phyloP scores from a whole-genome alignment of 2,329 filamentous ascomycete genomes.

The Hypoxylon sp. region DNA sequence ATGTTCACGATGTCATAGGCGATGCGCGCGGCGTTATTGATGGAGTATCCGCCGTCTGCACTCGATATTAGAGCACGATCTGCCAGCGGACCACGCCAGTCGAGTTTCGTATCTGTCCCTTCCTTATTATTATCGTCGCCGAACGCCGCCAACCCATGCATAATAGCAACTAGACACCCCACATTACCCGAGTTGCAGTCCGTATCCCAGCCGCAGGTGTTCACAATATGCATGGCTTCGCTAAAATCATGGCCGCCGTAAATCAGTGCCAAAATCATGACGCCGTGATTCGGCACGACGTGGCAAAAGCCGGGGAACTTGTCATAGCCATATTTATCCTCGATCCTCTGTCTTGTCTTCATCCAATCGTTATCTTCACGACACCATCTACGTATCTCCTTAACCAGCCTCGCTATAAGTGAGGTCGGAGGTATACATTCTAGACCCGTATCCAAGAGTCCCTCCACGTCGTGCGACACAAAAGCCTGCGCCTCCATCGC shows the following conservation, averaged over 20 bases:
- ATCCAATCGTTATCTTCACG: constrained; percentile 53
- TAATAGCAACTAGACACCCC: constrained; percentile 56
- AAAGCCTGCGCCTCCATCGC: constrained; percentile 59
- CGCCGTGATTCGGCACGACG: constrained; percentile 55
- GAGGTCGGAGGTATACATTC: constrained; percentile 51
- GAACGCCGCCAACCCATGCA: constrained; percentile 54
- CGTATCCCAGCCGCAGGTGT: constrained; percentile 58
- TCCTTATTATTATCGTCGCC: constrained; percentile 25
- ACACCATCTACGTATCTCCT: constrained; percentile 53
- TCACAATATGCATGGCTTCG: constrained; percentile 56
- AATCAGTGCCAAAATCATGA: constrained; percentile 55
- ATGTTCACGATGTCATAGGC: constrained; percentile 52
- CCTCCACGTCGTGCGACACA: constrained; percentile 52
- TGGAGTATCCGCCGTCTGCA: constrained; percentile 56
- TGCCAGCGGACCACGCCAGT: constrained; percentile 56
- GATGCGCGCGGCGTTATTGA: constrained; percentile 56
- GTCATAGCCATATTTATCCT: constrained; percentile 54
- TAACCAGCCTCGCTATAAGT: constrained; percentile 50
- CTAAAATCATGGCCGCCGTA: constrained; percentile 53
- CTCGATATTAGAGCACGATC: constrained; percentile 56
- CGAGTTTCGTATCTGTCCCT: constrained; percentile 29
- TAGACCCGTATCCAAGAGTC: constrained; percentile 54
- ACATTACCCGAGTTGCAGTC: constrained; percentile 59
- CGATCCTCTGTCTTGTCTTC: constrained; percentile 55
- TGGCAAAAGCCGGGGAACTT: constrained; percentile 55